These are phyloP conservation scores for Hansfordia pulvinata DNA, from an alignment of 2,329 filamentous ascomycete genomes.

Conservation along the genomic window DNA sequence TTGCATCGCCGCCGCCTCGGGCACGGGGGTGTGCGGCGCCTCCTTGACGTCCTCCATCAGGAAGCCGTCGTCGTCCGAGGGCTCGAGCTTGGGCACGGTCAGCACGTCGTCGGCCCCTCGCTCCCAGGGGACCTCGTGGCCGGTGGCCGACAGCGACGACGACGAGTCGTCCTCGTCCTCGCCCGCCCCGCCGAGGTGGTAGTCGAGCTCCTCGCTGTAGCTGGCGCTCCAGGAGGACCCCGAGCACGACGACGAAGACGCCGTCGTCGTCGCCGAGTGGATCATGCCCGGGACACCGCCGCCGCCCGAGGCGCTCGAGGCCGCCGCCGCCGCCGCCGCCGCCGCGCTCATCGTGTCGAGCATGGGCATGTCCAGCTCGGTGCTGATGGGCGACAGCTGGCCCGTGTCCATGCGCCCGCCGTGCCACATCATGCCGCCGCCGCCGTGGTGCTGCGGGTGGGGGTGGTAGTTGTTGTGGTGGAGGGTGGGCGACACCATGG, in stretches of 20 bases:
- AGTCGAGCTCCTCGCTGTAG: slow-evolving; percentile 21
- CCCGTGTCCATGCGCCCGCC: slow-evolving; percentile 27
- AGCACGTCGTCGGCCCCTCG: slow-evolving; percentile 29
- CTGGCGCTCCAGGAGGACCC: slow-evolving; percentile 29
- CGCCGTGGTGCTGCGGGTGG: no score
- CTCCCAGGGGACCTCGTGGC: slow-evolving; percentile 32
- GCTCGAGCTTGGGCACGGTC: slow-evolving; percentile 41
- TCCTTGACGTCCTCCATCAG: slow-evolving; percentile 37
- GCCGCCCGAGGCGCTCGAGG: no score
- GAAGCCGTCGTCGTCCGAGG: slow-evolving; percentile 39
- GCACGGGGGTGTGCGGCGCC: slow-evolving; percentile 19
- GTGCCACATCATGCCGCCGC: no score
- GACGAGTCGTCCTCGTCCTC: slow-evolving; percentile 21
- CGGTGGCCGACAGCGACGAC: no score
- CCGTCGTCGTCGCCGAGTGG: slow-evolving; percentile 29
- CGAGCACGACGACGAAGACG: slow-evolving; percentile 32
- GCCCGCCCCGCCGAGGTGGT: no score
- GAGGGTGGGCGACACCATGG: no score
- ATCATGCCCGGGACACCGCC: slow-evolving; percentile 27
- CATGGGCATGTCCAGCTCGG: slow-evolving; percentile 27
- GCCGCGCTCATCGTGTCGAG: slow-evolving; percentile 21
- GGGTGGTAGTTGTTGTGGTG: no score
- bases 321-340: no score
- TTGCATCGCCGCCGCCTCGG: slow-evolving; percentile 5
- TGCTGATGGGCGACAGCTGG: slow-evolving; percentile 40